These are phyloP conservation scores for Clitoria ternatea DNA, from an alignment of 306 rosid genomes.

Conservation along the genomic window DNA sequence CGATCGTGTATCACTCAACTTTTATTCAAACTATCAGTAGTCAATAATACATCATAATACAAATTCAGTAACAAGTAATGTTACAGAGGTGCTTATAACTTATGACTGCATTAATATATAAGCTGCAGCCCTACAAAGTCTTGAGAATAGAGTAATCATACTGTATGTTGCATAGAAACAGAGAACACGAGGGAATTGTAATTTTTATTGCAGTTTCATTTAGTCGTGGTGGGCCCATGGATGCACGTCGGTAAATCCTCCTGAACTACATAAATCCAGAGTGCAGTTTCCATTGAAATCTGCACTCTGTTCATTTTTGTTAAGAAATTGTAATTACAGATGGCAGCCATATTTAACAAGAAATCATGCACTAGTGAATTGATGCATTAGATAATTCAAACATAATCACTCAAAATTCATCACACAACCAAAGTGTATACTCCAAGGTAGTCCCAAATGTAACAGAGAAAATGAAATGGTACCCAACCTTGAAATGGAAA, in stretches of 20 bases:
- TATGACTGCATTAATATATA: neutral
- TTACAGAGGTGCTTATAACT: neutral
- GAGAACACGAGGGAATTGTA: neutral
- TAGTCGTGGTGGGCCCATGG: neutral
- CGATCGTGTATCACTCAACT: neutral
- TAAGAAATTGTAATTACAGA: neutral
- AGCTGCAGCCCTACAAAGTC: neutral
- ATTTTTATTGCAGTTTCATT: neutral
- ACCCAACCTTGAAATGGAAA: conserved; percentile 27
- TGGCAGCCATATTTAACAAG: conserved; percentile 9
- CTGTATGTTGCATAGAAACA: neutral
- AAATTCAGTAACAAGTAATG: neutral
- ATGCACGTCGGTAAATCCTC: conserved; percentile 5
- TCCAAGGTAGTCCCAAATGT: conserved; percentile 11
- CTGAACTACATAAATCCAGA: conserved; percentile 1
- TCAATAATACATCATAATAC: neutral
- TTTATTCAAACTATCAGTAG: neutral
- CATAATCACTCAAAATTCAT: conserved; percentile 15
- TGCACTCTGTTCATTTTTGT: neutral
- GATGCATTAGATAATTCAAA: conserved; percentile 13
- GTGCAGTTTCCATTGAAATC: neutral
- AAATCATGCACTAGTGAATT: neutral
- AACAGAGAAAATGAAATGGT: conserved; percentile 14
- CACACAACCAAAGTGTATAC: neutral
- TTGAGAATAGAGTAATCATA: conserved; percentile 8